Evolutionary conservation across 148 eudicot genomes (phyloP), one percentile per base, ranked within the genome.

Genomic region (Spergularia bocconei): DNA sequence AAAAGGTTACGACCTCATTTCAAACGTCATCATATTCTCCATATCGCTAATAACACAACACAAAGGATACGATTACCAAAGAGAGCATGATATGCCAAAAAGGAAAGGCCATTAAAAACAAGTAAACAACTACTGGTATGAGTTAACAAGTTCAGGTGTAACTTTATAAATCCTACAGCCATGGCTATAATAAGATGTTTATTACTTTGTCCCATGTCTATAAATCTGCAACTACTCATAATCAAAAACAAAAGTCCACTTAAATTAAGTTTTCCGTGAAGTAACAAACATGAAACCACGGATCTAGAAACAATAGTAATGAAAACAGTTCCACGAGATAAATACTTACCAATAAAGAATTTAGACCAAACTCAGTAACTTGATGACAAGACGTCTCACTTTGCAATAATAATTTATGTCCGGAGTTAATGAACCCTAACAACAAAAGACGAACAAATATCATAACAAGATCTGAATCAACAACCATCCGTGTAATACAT

Each of bases 381-480:
- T 21, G 21, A 67, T 39, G 25, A 48, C 11, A 4, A 36, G 20
- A 19, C 20, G 71, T n/a, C 19, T 25, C 13, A 29, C 29, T 25
- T 13, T 21, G 7, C 29, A 33, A 5, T 51, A 7, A 15, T 65
- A 19, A 14, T 65, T 44, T 16, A 47, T 50, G 12, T 47, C 1
- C 29, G 12, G 4, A 25, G 14, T 68, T n/a, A 68, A 68, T 68
- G 56, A 68, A 68, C 57, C 67, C 57, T 21, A 50, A 68, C 33
- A 68, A 68, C 11, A 19, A 68, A 68, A 68, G 15, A 68, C 21
- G 17, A 68, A 11, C 57, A 68, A n/a, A 23, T 19, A 68, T 20
- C 36, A 21, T 0, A 68, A 48, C 56, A 68, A 50, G 51, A 48
- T 13, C 57, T 23, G 29, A 6, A 50, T 50, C 36, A 29, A 29